Evolutionary conservation across 192 early-diverging fungal genomes (phyloP), one percentile per base, ranked within the genome.

Genomic region (Backusella tuberculispora): DNA sequence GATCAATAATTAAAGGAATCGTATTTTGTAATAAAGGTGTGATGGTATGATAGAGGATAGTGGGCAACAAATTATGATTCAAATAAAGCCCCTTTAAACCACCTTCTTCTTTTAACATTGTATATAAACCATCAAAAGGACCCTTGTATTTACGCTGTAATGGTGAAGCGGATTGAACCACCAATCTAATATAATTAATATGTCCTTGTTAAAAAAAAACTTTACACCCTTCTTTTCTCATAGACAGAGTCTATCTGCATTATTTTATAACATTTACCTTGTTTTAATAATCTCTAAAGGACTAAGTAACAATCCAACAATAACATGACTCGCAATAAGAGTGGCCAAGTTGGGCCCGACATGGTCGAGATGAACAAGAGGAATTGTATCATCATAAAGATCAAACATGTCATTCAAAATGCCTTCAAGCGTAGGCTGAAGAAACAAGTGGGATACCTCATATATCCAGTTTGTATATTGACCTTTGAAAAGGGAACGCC

Each of bases 271-370:
- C 3, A 60, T 19, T 50, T 87, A 95, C 93, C 95, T 79, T 24
- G 97, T 98, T 50, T 91, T 88, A 63, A 94, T 88, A 14, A 98
- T 83, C 74, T 99, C 98, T 56, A 99, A 82, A 4, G 98, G 98
- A 72, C 92, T 94, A 53, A 99, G 85, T 44, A 94, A 43, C 69
- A 92, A 84, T 7, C 96, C 96, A 6, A 93, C 90, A 24, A 94
- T 75, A 0, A 93, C 79, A 79, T 93, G 88, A 14, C 92, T 93
- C 2, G 86, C 79, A 1, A 97, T 87, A 56, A 92, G 75, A 1
- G 98, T 98, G 12, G 88, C 83, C 13, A 91, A 70, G 45, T 89
- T 89, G 41, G 90, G 87, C 5, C 83, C 89, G 60, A 77, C 84
- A 76, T 63, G 86, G 78, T 87, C 90, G 80, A 88, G 80, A 69